phyloP scores from a whole-genome alignment of 73 alveolate genomes.

The Urostyla sp. region DNA sequence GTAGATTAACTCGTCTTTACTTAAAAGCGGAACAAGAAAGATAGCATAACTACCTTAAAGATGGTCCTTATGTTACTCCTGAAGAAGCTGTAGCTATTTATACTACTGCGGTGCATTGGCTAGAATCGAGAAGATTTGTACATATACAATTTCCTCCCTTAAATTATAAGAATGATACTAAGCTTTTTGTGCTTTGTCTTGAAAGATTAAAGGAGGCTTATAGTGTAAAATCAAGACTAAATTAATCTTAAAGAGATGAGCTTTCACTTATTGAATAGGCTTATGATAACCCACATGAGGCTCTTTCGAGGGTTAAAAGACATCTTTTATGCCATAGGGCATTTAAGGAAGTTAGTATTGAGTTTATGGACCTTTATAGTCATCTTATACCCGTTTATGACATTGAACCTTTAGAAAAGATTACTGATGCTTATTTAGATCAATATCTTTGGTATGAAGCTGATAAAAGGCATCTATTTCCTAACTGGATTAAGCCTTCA shows the following conservation, averaged over 20 bases:
- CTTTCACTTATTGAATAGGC: slow-evolving; percentile 99
- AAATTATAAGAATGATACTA: slow-evolving; percentile 99
- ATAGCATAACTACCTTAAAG: slow-evolving; percentile 99
- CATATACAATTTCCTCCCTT: slow-evolving; percentile 99
- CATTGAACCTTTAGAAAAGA: slow-evolving; percentile 99
- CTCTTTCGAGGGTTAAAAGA: slow-evolving; percentile 98
- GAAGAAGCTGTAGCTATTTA: slow-evolving; percentile 99
- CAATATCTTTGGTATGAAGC: slow-evolving; percentile 99
- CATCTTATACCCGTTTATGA: slow-evolving; percentile 99
- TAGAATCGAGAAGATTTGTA: slow-evolving; percentile 96
- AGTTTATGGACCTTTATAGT: slow-evolving; percentile 98
- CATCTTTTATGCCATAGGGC: slow-evolving; percentile 98
- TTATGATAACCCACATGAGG: slow-evolving; percentile 99
- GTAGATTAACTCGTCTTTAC: slow-evolving; percentile 98
- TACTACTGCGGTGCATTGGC: slow-evolving; percentile 98
- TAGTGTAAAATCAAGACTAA: slow-evolving; percentile 93
- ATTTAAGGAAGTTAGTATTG: slow-evolving; percentile 99
- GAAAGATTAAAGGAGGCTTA: slow-evolving; percentile 99
- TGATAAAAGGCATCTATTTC: slow-evolving; percentile 98
- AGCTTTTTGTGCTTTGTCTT: slow-evolving; percentile 96
- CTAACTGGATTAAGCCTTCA: slow-evolving; percentile 99
- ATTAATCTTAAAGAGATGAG: slow-evolving; percentile 99
- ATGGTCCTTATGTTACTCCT: slow-evolving; percentile 99
- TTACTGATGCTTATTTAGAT: slow-evolving; percentile 99
- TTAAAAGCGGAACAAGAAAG: slow-evolving; percentile 99